Conservation (phyloP, 192 early-diverging fungal genomes). For the Pilobolus umbonatus region DNA sequence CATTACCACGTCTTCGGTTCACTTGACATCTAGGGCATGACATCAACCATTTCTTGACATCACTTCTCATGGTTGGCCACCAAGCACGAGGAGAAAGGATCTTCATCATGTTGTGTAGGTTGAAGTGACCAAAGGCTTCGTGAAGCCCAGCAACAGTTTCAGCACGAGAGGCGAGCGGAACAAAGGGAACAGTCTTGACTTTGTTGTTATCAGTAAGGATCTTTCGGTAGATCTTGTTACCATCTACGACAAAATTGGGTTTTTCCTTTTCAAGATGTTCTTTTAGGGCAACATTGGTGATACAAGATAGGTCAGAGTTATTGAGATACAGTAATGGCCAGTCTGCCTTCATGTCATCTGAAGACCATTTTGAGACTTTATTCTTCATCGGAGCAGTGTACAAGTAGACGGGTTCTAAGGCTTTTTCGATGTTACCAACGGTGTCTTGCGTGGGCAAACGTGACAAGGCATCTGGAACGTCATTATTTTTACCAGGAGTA, state of each 20-base stretch:
- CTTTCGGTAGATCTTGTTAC: background rate
- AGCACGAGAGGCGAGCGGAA: background rate
- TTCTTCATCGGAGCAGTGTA: background rate
- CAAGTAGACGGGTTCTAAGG: background rate
- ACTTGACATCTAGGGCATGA: background rate
- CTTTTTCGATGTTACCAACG: background rate
- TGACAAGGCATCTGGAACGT: background rate
- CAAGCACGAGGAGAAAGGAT: background rate
- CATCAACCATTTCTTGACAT: slow-evolving; percentile 2
- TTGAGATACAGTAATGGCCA: slow-evolving; percentile 8
- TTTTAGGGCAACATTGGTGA: too few species aligned
- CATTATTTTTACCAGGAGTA: slow-evolving; percentile 6
- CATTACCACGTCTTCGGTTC: background rate
- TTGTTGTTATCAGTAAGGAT: background rate
- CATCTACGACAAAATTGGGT: background rate
- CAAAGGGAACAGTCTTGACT: background rate
- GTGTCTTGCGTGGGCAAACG: background rate
- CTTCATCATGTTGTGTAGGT: background rate
- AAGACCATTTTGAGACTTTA: too few species aligned
- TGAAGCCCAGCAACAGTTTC: background rate
- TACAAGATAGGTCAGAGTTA: too few species aligned
- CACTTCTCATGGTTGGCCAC: slow-evolving; percentile 1
- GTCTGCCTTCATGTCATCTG: background rate
- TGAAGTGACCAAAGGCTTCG: background rate
- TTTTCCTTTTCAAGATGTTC: too few species aligned